A percentile compares a stretch with the other conserved stretches of the same genome.
Evolutionary conservation across 2,329 filamentous ascomycete species (phyloP).

Genomic region (Hymenoscyphus repandus): DNA sequence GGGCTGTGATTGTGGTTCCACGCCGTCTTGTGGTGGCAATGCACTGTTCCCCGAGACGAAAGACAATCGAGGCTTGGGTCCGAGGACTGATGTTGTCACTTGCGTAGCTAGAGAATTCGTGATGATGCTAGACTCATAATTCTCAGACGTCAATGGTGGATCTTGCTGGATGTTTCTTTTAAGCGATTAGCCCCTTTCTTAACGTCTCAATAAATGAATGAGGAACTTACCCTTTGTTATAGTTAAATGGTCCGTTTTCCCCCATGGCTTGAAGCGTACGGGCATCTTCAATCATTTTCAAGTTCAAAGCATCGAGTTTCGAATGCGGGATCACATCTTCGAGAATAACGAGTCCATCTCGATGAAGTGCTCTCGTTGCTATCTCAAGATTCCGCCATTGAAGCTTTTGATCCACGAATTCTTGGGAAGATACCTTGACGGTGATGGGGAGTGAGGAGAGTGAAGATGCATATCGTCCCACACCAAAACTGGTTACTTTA

Average conservation of each 20-base stretch:
- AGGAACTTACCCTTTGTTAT: conserved; percentile 45
- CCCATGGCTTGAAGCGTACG: conserved; percentile 44
- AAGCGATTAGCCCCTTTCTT: too few species aligned
- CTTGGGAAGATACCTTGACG: conserved; percentile 11
- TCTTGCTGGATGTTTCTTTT: conserved; percentile 53
- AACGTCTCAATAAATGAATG: background rate
- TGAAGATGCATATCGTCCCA: too few species aligned
- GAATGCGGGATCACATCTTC: conserved; percentile 46
- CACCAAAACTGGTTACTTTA: too few species aligned
- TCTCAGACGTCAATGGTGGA: conserved; percentile 44
- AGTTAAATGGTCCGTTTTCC: conserved; percentile 54
- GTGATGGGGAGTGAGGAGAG: conserved; percentile 10
- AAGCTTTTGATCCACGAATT: conserved; percentile 1
- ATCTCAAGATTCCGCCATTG: conserved; percentile 46
- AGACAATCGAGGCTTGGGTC: conserved; percentile 49
- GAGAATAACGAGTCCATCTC: conserved; percentile 52
- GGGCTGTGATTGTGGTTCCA: conserved; percentile 42
- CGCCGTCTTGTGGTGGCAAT: conserved; percentile 43
- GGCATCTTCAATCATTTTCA: conserved; percentile 55
- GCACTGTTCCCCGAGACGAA: conserved; percentile 55
- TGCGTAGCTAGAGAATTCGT: conserved; percentile 51
- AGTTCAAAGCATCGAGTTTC: conserved; percentile 50
- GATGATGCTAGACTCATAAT: conserved; percentile 47
- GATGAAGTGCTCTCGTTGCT: conserved; percentile 45
- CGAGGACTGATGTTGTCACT: conserved; percentile 49